phyloP scores from a whole-genome alignment of 2,329 filamentous ascomycete species.

The Sporothrix brasiliensis region DNA sequence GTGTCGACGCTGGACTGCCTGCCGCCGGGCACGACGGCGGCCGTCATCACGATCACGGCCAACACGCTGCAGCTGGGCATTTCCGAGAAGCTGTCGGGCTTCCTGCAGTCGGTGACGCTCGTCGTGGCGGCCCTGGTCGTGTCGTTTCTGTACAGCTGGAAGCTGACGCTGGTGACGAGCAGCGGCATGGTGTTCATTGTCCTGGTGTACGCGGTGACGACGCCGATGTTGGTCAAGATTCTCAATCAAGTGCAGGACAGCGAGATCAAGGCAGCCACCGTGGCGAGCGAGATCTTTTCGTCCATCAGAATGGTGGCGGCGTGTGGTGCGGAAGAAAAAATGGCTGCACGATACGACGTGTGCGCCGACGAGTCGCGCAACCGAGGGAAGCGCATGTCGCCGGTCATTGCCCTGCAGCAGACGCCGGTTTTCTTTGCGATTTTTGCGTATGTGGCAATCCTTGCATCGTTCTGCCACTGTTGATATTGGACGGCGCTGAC shows the following conservation, averaged over 20 bases:
- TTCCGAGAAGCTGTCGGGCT: constrained; percentile 61
- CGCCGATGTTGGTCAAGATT: constrained; percentile 60
- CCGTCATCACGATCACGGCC: constrained; percentile 65
- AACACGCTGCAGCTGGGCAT: constrained; percentile 65
- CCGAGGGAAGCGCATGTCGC: constrained; percentile 40
- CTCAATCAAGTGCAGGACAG: constrained; percentile 51
- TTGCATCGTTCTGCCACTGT: no score
- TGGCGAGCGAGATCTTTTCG: constrained; percentile 62
- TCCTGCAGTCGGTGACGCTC: constrained; percentile 59
- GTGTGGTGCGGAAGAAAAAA: constrained; percentile 61
- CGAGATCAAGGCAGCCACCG: constrained; percentile 59
- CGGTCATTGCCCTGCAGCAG: constrained; percentile 40
- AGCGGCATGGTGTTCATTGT: constrained; percentile 59
- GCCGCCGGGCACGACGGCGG: constrained; percentile 61
- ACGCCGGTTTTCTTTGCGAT: constrained; percentile 42
- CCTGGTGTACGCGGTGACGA: constrained; percentile 51
- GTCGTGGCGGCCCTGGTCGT: constrained; percentile 57
- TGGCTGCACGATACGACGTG: constrained; percentile 55
- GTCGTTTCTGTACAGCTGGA: constrained; percentile 61
- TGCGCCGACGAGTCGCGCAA: constrained; percentile 58
- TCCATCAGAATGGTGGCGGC: constrained; percentile 64
- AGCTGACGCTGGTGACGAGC: constrained; percentile 60
- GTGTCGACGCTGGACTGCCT: constrained; percentile 68
- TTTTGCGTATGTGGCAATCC: constrained; percentile 35
- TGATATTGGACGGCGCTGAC: neutral